phyloP scores from a whole-genome alignment of 1,284 basidiomycete species.

The Papiliotrema laurentii region DNA sequence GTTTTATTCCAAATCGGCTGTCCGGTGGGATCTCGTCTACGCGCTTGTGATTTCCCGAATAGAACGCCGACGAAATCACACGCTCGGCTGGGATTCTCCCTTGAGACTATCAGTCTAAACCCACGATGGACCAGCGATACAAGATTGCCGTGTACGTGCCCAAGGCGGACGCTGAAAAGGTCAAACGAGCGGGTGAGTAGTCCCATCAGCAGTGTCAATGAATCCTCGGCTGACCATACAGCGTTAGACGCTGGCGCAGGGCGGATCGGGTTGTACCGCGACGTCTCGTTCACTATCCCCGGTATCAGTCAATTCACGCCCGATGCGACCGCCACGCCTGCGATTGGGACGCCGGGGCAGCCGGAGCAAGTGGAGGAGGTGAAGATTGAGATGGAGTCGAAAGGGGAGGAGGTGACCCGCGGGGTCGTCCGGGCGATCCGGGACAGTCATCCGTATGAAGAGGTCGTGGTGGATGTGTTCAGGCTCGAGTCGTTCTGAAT shows the following conservation, averaged over 20 bases:
- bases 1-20: not conserved
- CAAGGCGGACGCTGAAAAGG: not conserved
- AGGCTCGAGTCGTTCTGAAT: not conserved
- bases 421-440: not conserved
- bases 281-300: not conserved
- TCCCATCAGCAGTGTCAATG: not conserved
- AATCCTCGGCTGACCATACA: not conserved
- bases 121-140: not conserved
- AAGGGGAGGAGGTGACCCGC: not conserved
- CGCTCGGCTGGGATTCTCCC: not conserved
- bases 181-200: not conserved
- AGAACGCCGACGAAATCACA: not conserved
- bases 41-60: no score
- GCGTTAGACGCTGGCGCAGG: not conserved
- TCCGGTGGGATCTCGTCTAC: no score
- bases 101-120: not conserved
- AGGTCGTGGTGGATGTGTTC: conserved; percentile 2
- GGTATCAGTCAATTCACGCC: not conserved
- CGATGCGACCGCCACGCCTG: not conserved
- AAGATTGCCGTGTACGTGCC: conserved; percentile 2
- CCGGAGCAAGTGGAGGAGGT: not conserved
- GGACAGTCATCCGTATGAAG: not conserved
- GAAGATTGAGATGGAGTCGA: not conserved
- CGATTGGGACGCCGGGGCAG: not conserved
- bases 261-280: not conserved